Conservation (phyloP, 1,284 basidiomycete species). For the Bondarzewia mesenterica region DNA sequence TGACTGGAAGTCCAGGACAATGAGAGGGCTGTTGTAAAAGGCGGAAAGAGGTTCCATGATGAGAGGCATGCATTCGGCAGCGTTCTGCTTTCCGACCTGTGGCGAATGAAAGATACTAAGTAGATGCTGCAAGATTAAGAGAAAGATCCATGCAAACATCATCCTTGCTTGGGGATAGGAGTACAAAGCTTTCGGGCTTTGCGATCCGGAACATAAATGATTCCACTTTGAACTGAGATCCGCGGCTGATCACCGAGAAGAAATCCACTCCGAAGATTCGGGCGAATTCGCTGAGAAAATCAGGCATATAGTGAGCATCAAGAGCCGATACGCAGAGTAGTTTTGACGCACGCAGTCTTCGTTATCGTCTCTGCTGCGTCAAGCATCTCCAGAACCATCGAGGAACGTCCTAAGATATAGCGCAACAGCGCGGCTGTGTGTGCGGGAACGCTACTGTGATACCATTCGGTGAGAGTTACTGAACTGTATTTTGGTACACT, state of each 20-base stretch:
- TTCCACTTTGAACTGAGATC: constrained; percentile 98
- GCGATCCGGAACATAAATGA: constrained; percentile 97
- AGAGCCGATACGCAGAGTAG: no score
- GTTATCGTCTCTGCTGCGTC: constrained; percentile 77
- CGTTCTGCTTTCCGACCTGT: constrained; percentile 93
- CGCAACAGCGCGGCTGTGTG: constrained; percentile 50
- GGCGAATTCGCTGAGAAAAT: constrained; percentile 94
- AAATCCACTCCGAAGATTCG: constrained; percentile 97
- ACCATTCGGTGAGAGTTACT: constrained; percentile 69
- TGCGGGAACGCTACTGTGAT: constrained; percentile 46
- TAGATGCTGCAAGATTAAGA: not conserved
- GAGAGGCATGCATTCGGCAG: constrained; percentile 89
- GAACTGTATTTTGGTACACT: constrained; percentile 76
- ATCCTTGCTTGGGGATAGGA: constrained; percentile 79
- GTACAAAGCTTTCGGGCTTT: constrained; percentile 91
- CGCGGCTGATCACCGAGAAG: constrained; percentile 89
- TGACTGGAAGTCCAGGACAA: constrained; percentile 94
- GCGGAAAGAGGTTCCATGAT: constrained; percentile 93
- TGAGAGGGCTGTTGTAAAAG: constrained; percentile 86
- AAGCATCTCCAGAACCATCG: constrained; percentile 69
- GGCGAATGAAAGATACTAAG: constrained; percentile 5
- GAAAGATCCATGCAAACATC: constrained; percentile 42
- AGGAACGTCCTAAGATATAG: constrained; percentile 58
- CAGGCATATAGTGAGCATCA: no score
- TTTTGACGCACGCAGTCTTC: constrained; percentile 73